A percentile compares a stretch with the other conserved stretches of the same genome.
These are phyloP conservation scores for Hysterangium stoloniferum DNA, from an alignment of 768 basidiomycete genomes.

Conservation along the genomic window DNA sequence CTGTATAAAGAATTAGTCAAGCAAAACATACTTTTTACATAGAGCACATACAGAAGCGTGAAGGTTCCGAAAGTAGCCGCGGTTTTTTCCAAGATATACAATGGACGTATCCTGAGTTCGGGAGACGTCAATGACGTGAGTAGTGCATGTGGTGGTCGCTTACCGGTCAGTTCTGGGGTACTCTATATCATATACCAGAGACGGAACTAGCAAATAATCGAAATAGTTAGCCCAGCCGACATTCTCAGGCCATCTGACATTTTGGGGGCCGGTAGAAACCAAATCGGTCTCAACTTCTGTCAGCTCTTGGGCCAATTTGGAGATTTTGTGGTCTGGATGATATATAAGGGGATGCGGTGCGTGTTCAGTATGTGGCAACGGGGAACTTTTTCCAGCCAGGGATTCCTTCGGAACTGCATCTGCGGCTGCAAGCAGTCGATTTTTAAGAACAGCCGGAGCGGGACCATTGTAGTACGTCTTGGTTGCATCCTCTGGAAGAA, in stretches of 20 bases:
- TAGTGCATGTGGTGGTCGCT: slow-evolving; percentile 22
- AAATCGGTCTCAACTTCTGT: slow-evolving; percentile 73
- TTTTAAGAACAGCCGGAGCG: slow-evolving; percentile 46
- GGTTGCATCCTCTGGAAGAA: slow-evolving; percentile 34
- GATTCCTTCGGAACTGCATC: slow-evolving; percentile 15
- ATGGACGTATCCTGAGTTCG: slow-evolving; percentile 37
- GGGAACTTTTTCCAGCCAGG: slow-evolving; percentile 12
- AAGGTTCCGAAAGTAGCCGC: slow-evolving; percentile 95
- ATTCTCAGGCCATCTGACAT: slow-evolving; percentile 78
- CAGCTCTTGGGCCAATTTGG: slow-evolving; percentile 65
- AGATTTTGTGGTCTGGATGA: slow-evolving; percentile 60
- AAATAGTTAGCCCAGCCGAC: slow-evolving; percentile 76
- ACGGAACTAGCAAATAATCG: slow-evolving; percentile 82
- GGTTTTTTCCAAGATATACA: slow-evolving; percentile 69
- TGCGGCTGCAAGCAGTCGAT: slow-evolving; percentile 41
- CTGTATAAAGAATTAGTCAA: slow-evolving; percentile 12
- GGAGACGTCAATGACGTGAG: slow-evolving; percentile 25
- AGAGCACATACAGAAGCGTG: slow-evolving; percentile 63
- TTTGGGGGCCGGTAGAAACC: slow-evolving; percentile 56
- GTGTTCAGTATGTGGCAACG: slow-evolving; percentile 14
- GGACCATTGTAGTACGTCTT: slow-evolving; percentile 47
- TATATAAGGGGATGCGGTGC: slow-evolving; percentile 44
- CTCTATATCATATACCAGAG: slow-evolving; percentile 92
- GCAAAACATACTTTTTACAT: background rate
- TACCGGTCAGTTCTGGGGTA: slow-evolving; percentile 87